A percentile compares a stretch with the other conserved stretches of the same genome.
Conservation (phyloP, 768 basidiomycete genomes). For the Trametes cubensis region DNA sequence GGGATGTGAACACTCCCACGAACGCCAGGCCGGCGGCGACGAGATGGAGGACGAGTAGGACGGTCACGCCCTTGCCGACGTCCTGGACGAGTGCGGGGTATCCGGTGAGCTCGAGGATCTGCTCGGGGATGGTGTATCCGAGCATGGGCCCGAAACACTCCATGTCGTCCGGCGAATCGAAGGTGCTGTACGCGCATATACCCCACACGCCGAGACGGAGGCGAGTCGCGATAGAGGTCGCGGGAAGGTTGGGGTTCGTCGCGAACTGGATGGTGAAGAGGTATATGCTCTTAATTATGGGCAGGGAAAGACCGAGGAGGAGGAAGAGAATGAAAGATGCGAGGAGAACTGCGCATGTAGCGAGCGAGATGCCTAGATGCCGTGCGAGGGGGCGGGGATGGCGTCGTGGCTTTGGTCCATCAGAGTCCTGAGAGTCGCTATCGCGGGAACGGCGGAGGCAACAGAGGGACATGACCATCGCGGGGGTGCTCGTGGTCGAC, state of each 20-base stretch:
- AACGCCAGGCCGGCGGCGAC: conserved; percentile 63
- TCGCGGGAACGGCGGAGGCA: conserved; percentile 3
- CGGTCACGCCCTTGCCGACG: conserved; percentile 47
- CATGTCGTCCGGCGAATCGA: conserved; percentile 42
- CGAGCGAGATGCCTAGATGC: conserved; percentile 50
- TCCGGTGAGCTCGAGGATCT: conserved; percentile 45
- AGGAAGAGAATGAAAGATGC: conserved; percentile 72
- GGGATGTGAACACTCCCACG: conserved; percentile 50
- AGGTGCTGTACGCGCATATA: conserved; percentile 57
- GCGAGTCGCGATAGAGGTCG: conserved; percentile 57
- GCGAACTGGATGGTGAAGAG: conserved; percentile 50
- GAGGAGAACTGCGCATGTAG: conserved; percentile 55
- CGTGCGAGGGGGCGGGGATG: conserved; percentile 28
- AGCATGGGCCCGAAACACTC: conserved; percentile 65
- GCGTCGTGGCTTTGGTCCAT: conserved; percentile 13
- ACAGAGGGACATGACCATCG: conserved; percentile 11
- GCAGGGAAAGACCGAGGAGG: conserved; percentile 72
- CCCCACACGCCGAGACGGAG: conserved; percentile 85
- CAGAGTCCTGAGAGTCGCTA: conserved; percentile 12
- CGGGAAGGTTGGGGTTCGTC: conserved; percentile 38
- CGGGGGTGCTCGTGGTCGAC: conserved; percentile 4
- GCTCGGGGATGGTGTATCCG: conserved; percentile 63
- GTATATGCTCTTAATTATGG: conserved; percentile 73
- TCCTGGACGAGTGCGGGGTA: conserved; percentile 46
- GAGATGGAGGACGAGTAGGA: conserved; percentile 70